A percentile compares a stretch with the other conserved stretches of the same genome.
Conservation (phyloP, 345 rosid species). For the Microthlaspi erraticum region DNA sequence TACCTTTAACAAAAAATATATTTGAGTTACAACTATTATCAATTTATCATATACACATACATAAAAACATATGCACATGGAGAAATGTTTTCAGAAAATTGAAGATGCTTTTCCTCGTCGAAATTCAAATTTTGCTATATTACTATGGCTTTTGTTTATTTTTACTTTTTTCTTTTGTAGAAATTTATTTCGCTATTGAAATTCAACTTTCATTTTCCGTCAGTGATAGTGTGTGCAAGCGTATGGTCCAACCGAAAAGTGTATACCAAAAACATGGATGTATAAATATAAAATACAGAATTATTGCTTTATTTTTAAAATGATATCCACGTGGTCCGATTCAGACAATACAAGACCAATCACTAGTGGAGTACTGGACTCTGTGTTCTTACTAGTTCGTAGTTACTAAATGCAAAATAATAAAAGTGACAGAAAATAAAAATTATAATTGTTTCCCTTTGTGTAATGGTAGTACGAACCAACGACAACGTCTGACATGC, state of each 20-base stretch:
- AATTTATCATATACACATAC: background rate
- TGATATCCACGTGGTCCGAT: conserved; percentile 1
- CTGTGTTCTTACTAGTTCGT: background rate
- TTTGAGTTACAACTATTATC: background rate
- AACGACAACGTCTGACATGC: background rate
- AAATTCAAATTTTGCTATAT: background rate
- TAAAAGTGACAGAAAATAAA: no score
- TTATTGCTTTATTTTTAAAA: background rate
- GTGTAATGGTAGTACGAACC: no score
- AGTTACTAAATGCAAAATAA: no score
- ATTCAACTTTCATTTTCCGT: background rate
- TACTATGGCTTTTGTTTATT: background rate
- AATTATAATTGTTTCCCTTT: no score
- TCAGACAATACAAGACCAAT: conserved; percentile 5
- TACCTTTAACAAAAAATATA: background rate
- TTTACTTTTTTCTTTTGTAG: background rate
- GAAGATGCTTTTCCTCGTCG: background rate
- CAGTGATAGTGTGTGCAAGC: background rate
- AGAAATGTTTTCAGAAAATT: background rate
- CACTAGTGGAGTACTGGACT: background rate
- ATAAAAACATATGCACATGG: background rate
- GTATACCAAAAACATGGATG: background rate
- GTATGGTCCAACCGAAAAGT: background rate
- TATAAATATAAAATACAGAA: background rate
- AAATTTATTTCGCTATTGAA: background rate